These are phyloP conservation scores for Kwoniella shandongensis DNA, from an alignment of 768 basidiomycete genomes.

Conservation along the genomic window DNA sequence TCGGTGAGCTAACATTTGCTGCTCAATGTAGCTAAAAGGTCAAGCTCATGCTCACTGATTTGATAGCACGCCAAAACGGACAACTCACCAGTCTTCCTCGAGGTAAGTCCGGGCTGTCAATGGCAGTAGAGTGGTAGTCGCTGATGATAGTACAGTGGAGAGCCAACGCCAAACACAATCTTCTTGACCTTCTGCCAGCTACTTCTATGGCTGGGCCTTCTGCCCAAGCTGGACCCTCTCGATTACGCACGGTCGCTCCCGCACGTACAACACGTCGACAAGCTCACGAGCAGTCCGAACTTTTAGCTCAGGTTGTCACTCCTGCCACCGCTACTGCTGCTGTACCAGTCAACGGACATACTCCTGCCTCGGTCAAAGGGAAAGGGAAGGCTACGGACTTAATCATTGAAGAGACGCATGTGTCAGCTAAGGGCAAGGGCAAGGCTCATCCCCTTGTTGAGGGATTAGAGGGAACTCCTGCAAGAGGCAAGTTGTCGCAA, in stretches of 20 bases:
- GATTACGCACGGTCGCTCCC: conserved; percentile 22
- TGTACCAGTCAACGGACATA: background rate
- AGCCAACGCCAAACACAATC: conserved; percentile 57
- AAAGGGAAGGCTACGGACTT: conserved; percentile 14
- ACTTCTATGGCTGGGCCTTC: conserved; percentile 22
- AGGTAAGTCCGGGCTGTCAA: conserved; percentile 58
- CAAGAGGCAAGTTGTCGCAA: too few species aligned
- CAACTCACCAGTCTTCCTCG: conserved; percentile 67
- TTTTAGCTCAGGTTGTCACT: conserved; percentile 18
- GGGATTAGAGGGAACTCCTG: too few species aligned
- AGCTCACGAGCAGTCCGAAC: conserved; percentile 39
- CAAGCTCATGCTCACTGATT: conserved; percentile 11
- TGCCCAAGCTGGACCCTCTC: conserved; percentile 31
- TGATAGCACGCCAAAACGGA: conserved; percentile 67
- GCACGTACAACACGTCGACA: conserved; percentile 42
- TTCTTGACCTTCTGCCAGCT: conserved; percentile 60
- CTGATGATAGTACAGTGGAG: conserved; percentile 7
- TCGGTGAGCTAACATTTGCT: conserved; percentile 57
- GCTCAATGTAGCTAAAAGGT: background rate
- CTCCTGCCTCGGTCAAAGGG: conserved; percentile 10
- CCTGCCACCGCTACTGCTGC: background rate
- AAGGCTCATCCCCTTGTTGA: conserved; percentile 8
- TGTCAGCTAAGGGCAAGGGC: conserved; percentile 17
- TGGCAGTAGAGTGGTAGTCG: conserved; percentile 5
- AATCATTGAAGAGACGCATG: background rate